Evolutionary conservation across 148 eudicot species (phyloP), one percentile per base, ranked within the genome.

Genomic region (Camellia granthamiana): DNA sequence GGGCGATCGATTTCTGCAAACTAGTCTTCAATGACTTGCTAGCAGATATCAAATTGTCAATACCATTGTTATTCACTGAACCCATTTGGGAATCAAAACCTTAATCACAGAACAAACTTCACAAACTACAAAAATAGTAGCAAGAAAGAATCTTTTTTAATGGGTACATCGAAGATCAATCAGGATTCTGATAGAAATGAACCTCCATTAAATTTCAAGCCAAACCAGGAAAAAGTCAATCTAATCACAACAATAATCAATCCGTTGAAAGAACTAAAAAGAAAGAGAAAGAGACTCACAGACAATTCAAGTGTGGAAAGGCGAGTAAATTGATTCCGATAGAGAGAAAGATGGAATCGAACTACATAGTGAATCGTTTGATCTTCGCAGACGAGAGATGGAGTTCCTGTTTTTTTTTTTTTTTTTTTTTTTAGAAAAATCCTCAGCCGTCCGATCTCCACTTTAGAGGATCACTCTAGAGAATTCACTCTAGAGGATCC

Each of bases 1-100:
- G 72, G 59, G 76, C 38, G 68, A 75, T 81, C 6, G 69, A 81
- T 69, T 81, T 76, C 68, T 75, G 75, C 60, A 81, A 49, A 77
- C 62, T 81, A 38, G 7, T 41, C 47, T 38, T 76, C 68, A 81
- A 13, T 10, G 43, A 81, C 46, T 76, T 81, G 21, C 69, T 81
- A 30, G 63, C 84, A 60, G 84, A 71, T 49, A 38, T 54, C 70
- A 81, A 70, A 49, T 77, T 65, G 41, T 77, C 61, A 16, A 77
- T 51, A 44, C 79, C 72, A 47, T 43, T 47, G 8, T 18, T 42
- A 8, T 38, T 60, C 46, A 69, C 52, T 5, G 81, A 69, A 2
- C 65, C 81, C 81, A 78, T 74, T 69, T 54, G 56, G 23, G 8
- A 23, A 56, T 5, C 47, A 54, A 3, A 75, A 75, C 13, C 42